Evolutionary conservation across 2,329 filamentous ascomycete species (phyloP).

Genomic region (Stachybotrys chartarum): DNA sequence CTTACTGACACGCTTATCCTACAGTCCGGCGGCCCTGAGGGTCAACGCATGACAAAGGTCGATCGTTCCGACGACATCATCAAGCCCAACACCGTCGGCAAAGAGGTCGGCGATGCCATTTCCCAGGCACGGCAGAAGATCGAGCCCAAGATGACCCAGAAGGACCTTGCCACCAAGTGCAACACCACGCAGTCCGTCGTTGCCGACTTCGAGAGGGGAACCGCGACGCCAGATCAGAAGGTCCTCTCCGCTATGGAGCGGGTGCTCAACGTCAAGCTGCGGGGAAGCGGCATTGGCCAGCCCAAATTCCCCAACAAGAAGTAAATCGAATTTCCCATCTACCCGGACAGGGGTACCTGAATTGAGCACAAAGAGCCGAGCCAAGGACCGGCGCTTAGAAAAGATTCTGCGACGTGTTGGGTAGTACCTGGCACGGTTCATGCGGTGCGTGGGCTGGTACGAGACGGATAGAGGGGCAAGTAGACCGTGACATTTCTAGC

Average conservation of each 20-base stretch:
- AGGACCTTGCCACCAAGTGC: conserved; percentile 77
- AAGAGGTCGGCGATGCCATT: conserved; percentile 76
- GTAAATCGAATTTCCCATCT: conserved; percentile 21
- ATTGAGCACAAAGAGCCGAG: not conserved
- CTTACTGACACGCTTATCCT: conserved; percentile 8
- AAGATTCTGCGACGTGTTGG: not conserved
- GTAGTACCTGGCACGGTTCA: not conserved
- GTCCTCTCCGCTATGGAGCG: conserved; percentile 71
- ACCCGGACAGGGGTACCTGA: not conserved
- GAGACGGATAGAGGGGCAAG: not conserved
- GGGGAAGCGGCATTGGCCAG: conserved; percentile 77
- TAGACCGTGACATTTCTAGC: not conserved
- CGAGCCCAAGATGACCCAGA: conserved; percentile 95
- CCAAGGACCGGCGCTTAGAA: not conserved
- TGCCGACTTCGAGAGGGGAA: conserved; percentile 78
- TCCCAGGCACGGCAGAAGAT: conserved; percentile 69
- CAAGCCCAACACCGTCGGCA: conserved; percentile 87
- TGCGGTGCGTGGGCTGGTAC: not conserved
- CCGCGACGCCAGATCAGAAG: conserved; percentile 76
- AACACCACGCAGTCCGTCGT: conserved; percentile 78
- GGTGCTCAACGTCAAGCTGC: conserved; percentile 79
- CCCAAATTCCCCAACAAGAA: conserved; percentile 75
- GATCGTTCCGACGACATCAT: conserved; percentile 96
- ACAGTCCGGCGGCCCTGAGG: conserved; percentile 47
- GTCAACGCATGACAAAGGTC: conserved; percentile 95